Base-by-base conservation (phyloP, 345 rosid species). In the Rubroshorea leprosula region DNA sequence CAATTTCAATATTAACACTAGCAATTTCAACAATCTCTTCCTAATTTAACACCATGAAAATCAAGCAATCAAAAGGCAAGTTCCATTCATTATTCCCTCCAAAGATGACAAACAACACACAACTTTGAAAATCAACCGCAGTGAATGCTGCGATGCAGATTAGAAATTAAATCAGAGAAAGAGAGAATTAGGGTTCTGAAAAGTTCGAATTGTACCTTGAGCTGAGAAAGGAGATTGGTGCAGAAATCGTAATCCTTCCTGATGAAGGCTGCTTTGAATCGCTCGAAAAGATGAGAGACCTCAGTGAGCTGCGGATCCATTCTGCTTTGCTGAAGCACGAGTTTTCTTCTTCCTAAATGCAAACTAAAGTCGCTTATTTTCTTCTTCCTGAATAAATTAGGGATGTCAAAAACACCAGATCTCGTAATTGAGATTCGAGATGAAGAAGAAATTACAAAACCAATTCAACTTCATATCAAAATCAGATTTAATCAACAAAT, bases 271-370 rank as follows among this genome's bases (percentile, higher is more conserved):
- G 99, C 96, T 63, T 90, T 90, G 74, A 85, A 82, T 50, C 95
- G 84, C 74, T 82, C 87, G 69, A 94, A 90, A 44, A 75, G 82
- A 81, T 90, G 97, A 16, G 86, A 82, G 2, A 83, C 83, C 75
- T 94, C 97, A 0, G 82, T 77, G 7, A 81, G 70, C 79, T 82
- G 89, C 27, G 89, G 92, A 85, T 94, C 97, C 99, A 94, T 94
- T 6, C 49, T 71, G 60, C 59, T 39, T 19, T 51, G 19, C 60
- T 51, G n/a, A n/a, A n/a, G n/a, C n/a, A 35, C 41, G 5, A 35
- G 41, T 35, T 35, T 35, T 13, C 41, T 35, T 35, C 41, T n/a
- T n/a, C n/a, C n/a, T n/a, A n/a, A n/a, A n/a, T n/a, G n/a, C n/a
- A n/a, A n/a, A n/a, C n/a, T n/a, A n/a, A n/a, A n/a, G n/a, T n/a